Evolutionary conservation across 1,139 yeast genomes (phyloP), one percentile per base, ranked within the genome.

Genomic region (Taphrina confusa): DNA sequence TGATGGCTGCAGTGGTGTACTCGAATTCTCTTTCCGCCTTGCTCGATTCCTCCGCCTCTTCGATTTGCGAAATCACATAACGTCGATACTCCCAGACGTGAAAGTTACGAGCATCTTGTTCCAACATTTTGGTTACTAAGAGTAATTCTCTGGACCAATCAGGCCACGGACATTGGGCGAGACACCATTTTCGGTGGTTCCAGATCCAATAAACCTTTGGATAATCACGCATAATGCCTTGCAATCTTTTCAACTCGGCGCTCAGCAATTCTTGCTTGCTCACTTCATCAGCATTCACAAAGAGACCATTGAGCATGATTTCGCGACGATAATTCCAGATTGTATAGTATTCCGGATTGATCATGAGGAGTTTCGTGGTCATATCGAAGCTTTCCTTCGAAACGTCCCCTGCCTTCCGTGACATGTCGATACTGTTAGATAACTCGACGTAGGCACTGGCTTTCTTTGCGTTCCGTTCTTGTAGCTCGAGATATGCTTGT

Each of bases 121-220:
- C 79, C 60, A 92, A 76, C 68, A 92, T 74, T 68, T 82, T 84
- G 57, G 81, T 80, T 1, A 88, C 91, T 8, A 89, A 78, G 1
- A 72, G 78, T 66, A 92, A 73, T 69, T 92, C 98, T 51, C 72
- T 73, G 12, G 76, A 70, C 95, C 95, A 90, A 61, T 85, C 75
- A 3, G 81, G 78, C 46, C 49, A 37, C 4, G 85, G 82, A 52
- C 82, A 75, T 62, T 78, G 75, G 59, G 79, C 77, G 42, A 92
- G 73, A 57, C 88, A 80, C 98, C 98, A 92, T 20, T 81, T 74
- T 31, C 99, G 78, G 71, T 92, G 97, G 68, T 85, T 87, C 97
- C 97, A 92, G 18, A 92, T 84, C 96, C 97, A 91, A 71, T 92
- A 92, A 37, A 91, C 87, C 71, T 92, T 92, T 1, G 99, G 98